phyloP scores from a whole-genome alignment of 1,284 basidiomycete species.

The Cryptococcus amylolentus region DNA sequence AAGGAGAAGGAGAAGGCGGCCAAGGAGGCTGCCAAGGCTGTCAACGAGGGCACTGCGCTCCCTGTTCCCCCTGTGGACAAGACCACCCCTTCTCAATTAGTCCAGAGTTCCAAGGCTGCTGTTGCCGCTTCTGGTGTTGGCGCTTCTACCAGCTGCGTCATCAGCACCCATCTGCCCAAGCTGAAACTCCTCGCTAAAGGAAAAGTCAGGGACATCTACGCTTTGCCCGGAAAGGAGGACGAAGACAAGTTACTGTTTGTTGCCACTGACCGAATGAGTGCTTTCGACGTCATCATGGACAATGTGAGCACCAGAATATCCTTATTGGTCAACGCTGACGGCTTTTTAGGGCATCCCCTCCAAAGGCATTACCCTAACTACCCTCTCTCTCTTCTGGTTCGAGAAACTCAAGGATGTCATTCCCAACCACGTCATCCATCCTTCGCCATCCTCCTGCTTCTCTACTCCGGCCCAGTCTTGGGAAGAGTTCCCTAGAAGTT shows the following conservation, averaged over 20 bases:
- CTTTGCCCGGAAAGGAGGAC: conserved; percentile 57
- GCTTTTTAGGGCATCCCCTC: conserved; percentile 76
- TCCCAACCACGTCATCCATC: conserved; percentile 82
- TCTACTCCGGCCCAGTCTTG: conserved; percentile 54
- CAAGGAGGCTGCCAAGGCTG: conserved; percentile 36
- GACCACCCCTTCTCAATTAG: conserved; percentile 8
- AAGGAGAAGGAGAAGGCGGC: conserved; percentile 46
- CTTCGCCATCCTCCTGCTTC: conserved; percentile 35
- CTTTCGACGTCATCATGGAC: conserved; percentile 91
- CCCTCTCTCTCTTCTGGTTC: conserved; percentile 95
- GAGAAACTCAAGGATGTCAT: conserved; percentile 70
- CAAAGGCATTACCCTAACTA: conserved; percentile 86
- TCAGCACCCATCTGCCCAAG: conserved; percentile 51
- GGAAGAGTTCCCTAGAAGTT: conserved; percentile 67
- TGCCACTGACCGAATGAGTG: conserved; percentile 92
- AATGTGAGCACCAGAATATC: conserved; percentile 59
- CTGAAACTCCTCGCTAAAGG: conserved; percentile 70
- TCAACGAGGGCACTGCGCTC: conserved; percentile 6
- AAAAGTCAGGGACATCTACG: conserved; percentile 91
- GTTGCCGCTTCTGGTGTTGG: conserved; percentile 3
- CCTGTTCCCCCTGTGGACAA: neutral
- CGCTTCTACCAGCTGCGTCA: conserved; percentile 17
- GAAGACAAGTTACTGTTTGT: conserved; percentile 75
- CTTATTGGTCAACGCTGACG: conserved; percentile 4
- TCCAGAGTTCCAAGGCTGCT: conserved; percentile 5